These are phyloP conservation scores for Kitagawia praeruptora DNA, from an alignment of 129 eudicot species.

Conservation along the genomic window DNA sequence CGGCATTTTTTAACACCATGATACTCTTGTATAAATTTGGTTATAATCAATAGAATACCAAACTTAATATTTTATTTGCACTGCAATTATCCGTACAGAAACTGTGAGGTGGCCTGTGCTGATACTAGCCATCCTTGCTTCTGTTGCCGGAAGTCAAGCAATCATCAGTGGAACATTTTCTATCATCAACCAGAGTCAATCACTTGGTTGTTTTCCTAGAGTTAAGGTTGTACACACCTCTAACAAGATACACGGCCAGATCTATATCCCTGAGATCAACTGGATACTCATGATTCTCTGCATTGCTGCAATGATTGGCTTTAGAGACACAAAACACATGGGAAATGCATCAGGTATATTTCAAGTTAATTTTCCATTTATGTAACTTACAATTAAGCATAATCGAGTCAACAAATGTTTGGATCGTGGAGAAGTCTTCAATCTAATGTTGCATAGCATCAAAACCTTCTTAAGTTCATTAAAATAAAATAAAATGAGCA, in stretches of 20 bases:
- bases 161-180: slow-evolving; percentile 98
- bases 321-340: slow-evolving; percentile 84
- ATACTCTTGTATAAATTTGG: background rate
- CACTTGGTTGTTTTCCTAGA: slow-evolving; percentile 94
- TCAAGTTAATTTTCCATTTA: background rate
- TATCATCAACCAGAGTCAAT: slow-evolving; percentile 87
- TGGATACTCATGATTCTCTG: slow-evolving; percentile 92
- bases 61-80: background rate
- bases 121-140: slow-evolving; percentile 78
- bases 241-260: slow-evolving; percentile 84
- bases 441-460: background rate
- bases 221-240: slow-evolving; percentile 87
- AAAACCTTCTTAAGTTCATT: background rate
- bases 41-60: background rate
- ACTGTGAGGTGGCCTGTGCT: slow-evolving; percentile 84
- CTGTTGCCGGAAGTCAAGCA: slow-evolving; percentile 98
- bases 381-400: background rate
- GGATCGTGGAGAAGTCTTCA: background rate
- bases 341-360: slow-evolving; percentile 87
- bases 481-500: too few relatives aligned
- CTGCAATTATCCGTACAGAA: slow-evolving; percentile 34
- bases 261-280: slow-evolving; percentile 89
- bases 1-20: background rate
- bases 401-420: background rate
- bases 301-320: slow-evolving; percentile 86